phyloP scores from a whole-genome alignment of 148 eudicot species.

The Diospyros lotus region DNA sequence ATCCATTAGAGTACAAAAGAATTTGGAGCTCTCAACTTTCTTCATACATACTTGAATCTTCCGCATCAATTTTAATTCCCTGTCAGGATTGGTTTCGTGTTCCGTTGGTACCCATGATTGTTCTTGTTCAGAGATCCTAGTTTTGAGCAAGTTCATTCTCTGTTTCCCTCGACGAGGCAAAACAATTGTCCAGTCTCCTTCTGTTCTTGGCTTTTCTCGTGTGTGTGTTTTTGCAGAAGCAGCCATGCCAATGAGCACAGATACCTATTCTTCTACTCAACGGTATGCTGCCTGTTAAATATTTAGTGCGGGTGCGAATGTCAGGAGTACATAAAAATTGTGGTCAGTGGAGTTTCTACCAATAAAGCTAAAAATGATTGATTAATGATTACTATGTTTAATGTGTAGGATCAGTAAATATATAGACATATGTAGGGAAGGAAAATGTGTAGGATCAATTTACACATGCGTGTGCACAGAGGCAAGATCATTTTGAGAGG shows the following conservation, averaged over 20 bases:
- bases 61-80: constrained; percentile 49
- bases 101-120: constrained; percentile 54
- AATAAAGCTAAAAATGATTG: too few relatives aligned
- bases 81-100: constrained; percentile 28
- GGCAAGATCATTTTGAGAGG: too few relatives aligned
- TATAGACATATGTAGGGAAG: too few relatives aligned
- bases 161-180: constrained; percentile 57
- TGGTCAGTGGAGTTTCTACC: too few relatives aligned
- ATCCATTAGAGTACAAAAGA: constrained; percentile 41
- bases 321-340: too few relatives aligned
- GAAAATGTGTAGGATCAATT: too few relatives aligned
- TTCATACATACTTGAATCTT: constrained; percentile 47
- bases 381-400: too few relatives aligned
- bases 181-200: constrained; percentile 62
- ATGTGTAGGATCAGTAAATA: too few relatives aligned
- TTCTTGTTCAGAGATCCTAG: constrained; percentile 14
- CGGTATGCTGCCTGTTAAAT: too few relatives aligned
- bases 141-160: constrained; percentile 28
- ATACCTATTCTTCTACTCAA: too few relatives aligned
- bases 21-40: constrained; percentile 52
- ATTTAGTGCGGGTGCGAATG: too few relatives aligned
- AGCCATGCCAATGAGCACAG: constrained; percentile 16
- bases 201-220: constrained; percentile 23
- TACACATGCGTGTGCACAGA: too few relatives aligned
- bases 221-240: constrained; percentile 34